Percentiles rank a stretch among this genome's conserved stretches.
These are phyloP conservation scores for Ustilago bromivora DNA, from an alignment of 1,284 basidiomycete genomes.

Conservation along the genomic window DNA sequence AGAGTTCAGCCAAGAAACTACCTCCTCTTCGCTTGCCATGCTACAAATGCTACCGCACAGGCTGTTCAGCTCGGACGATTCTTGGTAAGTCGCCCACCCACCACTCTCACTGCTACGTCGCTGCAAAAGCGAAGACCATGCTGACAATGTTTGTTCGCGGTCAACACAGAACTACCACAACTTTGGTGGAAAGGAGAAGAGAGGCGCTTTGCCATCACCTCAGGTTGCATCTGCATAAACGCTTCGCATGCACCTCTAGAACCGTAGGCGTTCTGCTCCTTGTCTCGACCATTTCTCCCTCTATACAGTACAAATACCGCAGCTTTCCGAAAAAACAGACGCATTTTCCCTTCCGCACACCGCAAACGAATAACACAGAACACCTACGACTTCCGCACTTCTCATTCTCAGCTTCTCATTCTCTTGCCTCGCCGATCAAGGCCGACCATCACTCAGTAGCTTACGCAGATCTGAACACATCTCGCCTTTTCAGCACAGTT, in stretches of 20 bases:
- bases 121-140: neutral
- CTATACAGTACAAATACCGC: neutral
- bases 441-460: too few species aligned
- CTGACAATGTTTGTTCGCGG: too few species aligned
- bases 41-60: conserved; percentile 66
- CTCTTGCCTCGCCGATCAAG: too few species aligned
- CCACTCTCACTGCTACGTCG: too few species aligned
- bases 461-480: too few species aligned
- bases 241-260: neutral
- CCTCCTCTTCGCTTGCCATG: conserved; percentile 67
- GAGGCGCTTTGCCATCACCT: conserved; percentile 17
- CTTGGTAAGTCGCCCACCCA: conserved; percentile 47
- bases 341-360: neutral
- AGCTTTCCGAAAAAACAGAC: neutral
- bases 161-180: conserved; percentile 57
- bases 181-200: conserved; percentile 58
- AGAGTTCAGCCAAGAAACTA: conserved; percentile 67
- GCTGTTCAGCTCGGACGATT: conserved; percentile 58
- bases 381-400: too few species aligned
- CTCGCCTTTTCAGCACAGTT: neutral
- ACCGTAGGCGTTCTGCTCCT: neutral
- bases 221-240: conserved; percentile 44
- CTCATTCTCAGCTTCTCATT: too few species aligned
- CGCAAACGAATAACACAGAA: too few species aligned
- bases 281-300: neutral